Conservation (phyloP, 2,329 filamentous ascomycete genomes). For the Onygenales sp. region DNA sequence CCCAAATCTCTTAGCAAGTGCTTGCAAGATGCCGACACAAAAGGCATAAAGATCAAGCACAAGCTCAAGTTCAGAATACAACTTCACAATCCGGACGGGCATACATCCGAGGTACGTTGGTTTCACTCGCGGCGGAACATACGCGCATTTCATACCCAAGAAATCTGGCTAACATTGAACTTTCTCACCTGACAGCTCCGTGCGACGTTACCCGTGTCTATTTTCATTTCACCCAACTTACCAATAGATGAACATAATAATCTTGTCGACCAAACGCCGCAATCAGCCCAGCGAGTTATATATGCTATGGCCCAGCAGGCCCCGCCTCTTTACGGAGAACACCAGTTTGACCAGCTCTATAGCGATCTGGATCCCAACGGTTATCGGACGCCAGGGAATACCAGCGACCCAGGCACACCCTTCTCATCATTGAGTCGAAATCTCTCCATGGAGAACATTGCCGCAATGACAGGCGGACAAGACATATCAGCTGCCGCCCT, state of each 20-base stretch:
- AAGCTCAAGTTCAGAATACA: constrained; percentile 87
- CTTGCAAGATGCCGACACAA: constrained; percentile 79
- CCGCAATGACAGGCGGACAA: constrained; percentile 43
- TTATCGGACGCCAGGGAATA: constrained; percentile 64
- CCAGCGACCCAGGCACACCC: constrained; percentile 68
- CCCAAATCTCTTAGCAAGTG: constrained; percentile 75
- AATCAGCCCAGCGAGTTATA: constrained; percentile 39
- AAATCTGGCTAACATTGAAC: constrained; percentile 6
- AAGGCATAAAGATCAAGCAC: constrained; percentile 85
- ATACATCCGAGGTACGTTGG: constrained; percentile 66
- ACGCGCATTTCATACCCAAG: constrained; percentile 7
- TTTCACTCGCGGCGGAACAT: background rate
- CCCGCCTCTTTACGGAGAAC: constrained; percentile 86
- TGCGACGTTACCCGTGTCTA: constrained; percentile 78
- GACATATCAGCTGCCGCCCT: constrained; percentile 55
- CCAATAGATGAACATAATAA: constrained; percentile 81
- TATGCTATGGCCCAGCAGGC: constrained; percentile 56
- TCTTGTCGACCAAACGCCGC: constrained; percentile 54
- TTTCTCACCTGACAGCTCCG: constrained; percentile 50
- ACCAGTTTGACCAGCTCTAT: constrained; percentile 82
- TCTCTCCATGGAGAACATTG: constrained; percentile 73
- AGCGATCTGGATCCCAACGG: constrained; percentile 73
- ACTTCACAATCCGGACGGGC: constrained; percentile 88
- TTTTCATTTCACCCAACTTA: constrained; percentile 93
- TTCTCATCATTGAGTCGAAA: constrained; percentile 63